Evolutionary conservation across 2,329 filamentous ascomycete species (phyloP).

Genomic region (Stemphylium lycopersici): DNA sequence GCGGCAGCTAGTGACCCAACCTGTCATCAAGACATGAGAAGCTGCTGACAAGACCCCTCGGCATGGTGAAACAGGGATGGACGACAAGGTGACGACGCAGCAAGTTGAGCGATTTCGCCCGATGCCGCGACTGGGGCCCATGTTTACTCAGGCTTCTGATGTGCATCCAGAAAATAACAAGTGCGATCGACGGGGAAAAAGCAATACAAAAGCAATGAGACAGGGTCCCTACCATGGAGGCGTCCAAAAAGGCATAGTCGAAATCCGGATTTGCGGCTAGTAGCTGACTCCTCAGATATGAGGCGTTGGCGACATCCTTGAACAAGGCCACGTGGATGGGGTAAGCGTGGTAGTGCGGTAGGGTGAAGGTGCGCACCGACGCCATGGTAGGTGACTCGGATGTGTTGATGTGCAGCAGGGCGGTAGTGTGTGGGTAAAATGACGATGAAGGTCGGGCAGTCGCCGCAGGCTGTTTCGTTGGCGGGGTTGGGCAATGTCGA

Average conservation of each 20-base stretch:
- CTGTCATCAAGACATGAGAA: background rate
- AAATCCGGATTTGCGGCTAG: conserved; percentile 83
- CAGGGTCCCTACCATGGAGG: conserved; percentile 65
- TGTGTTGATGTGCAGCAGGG: conserved; percentile 13
- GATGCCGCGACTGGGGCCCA: too few species aligned
- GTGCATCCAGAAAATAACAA: too few species aligned
- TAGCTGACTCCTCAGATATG: conserved; percentile 80
- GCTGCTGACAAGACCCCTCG: too few species aligned
- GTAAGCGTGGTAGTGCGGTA: conserved; percentile 78
- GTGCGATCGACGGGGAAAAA: background rate
- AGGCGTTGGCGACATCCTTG: conserved; percentile 75
- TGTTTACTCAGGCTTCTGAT: too few species aligned
- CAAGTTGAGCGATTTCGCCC: too few species aligned
- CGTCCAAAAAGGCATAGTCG: conserved; percentile 94
- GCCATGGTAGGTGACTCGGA: conserved; percentile 47
- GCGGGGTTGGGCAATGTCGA: background rate
- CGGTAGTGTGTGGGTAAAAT: background rate
- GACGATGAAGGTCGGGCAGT: background rate
- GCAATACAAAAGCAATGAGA: conserved; percentile 8
- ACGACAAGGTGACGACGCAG: too few species aligned
- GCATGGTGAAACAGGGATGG: too few species aligned
- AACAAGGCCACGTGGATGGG: conserved; percentile 78
- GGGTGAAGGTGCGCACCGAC: conserved; percentile 67
- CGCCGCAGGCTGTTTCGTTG: background rate
- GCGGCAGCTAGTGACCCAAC: background rate